Base-by-base conservation (phyloP, 1,284 basidiomycete genomes). In the Pseudozyma flocculosa region DNA sequence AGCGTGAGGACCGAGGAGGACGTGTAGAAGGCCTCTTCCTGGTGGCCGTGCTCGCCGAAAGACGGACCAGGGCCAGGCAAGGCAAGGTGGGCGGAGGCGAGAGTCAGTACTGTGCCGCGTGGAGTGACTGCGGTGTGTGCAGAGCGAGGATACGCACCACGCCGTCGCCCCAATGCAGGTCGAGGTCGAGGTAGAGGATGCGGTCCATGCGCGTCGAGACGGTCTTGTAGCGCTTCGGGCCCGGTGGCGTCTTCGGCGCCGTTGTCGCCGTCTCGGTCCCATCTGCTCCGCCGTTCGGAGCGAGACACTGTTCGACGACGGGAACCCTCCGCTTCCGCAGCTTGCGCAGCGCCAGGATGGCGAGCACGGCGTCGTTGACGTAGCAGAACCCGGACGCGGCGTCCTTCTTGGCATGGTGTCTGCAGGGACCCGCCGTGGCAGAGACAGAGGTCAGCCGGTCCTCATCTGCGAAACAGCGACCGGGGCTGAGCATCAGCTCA, bases 151-250 rank as follows among this genome's bases (percentile, higher is more conserved):
- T n/a, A n/a, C n/a, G n/a, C 30, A 46, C 87, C 30, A 93, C 90
- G 0, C 86, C 92, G 71, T 96, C 92, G 4, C 88, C 88, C 72
- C 89, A 92, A 78, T 96, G 93, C 2, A 96, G 81, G 76, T 96
- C 92, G 15, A 96, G 80, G 76, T 96, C 92, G 44, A 96, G 82
- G 78, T 95, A 95, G 41, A 68, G 32, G n/a, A 70, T 48, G 15
- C 59, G 45, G 14, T 66, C 54, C 10, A 61, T 29, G 22, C 65
- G 47, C 26, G 63, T 68, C 32, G 60, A 47, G 23, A 47, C 51
- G 1, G 61, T 60, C 21, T 56, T 60, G 24, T 34, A 36, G 5
- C 37, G 37, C 8, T 14, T 38, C 15, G 37, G 37, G 17, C 10
- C 32, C 37, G 15, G 15, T 17, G 37, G 37, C 37, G 37, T 38